These are phyloP conservation scores for Quercus lobata DNA, from an alignment of 331 rosid species.

Conservation along the genomic window DNA sequence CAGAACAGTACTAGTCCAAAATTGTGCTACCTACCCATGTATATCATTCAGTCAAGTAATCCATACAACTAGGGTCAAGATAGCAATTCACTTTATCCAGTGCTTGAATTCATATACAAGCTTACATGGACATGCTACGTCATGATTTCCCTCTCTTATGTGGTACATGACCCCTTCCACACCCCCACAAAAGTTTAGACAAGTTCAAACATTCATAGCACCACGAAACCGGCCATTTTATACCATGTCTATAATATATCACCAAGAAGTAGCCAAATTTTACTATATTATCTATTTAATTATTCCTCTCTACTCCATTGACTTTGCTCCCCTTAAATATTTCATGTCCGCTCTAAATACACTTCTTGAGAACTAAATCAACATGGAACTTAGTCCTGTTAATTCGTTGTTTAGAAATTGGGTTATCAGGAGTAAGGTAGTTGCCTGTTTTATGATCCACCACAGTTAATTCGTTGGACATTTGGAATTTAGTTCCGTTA, in stretches of 20 bases:
- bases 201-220: constrained; percentile 53
- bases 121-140: constrained; percentile 5
- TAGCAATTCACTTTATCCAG: constrained; percentile 21
- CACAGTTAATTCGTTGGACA: too few relatives aligned
- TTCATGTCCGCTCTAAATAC: constrained; percentile 21
- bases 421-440: neutral
- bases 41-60: neutral
- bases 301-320: constrained; percentile 36
- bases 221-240: constrained; percentile 65
- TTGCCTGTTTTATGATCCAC: too few relatives aligned
- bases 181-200: constrained; percentile 9
- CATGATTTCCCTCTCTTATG: constrained; percentile 19
- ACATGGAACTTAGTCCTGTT: too few relatives aligned
- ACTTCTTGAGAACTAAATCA: neutral
- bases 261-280: constrained; percentile 35
- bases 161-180: constrained; percentile 43
- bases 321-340: constrained; percentile 37
- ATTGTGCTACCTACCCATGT: neutral
- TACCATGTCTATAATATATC: neutral
- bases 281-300: constrained; percentile 17
- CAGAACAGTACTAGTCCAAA: too few relatives aligned
- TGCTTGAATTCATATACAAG: neutral
- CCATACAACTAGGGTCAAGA: neutral
- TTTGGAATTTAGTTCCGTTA: too few relatives aligned
- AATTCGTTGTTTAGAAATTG: neutral